Percentiles rank a stretch among this genome's conserved stretches.
These are phyloP conservation scores for Lasiosphaeria ovina DNA, from an alignment of 495 filamentous ascomycete genomes.

Conservation along the genomic window DNA sequence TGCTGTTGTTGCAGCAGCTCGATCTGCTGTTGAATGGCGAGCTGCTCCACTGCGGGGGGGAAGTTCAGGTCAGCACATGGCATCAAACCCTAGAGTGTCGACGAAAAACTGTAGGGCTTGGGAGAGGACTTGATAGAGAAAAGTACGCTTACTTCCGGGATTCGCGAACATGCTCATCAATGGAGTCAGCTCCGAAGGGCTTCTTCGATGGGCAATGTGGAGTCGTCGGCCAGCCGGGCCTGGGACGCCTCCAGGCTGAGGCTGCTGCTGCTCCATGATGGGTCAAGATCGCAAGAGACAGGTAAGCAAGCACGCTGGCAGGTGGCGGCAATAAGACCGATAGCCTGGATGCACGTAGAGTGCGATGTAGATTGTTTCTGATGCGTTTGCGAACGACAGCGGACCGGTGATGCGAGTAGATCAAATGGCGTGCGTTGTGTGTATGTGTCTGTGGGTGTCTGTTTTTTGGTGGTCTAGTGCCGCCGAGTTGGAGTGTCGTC, in stretches of 20 bases:
- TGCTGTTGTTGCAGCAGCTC: slow-evolving; percentile 97
- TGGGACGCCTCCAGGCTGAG: slow-evolving; percentile 61
- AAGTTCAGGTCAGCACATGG: slow-evolving; percentile 29
- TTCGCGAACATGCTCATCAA: slow-evolving; percentile 87
- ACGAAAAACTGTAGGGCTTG: background rate
- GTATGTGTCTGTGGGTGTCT: slow-evolving; percentile 9
- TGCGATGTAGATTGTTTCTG: slow-evolving; percentile 36
- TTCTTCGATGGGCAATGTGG: slow-evolving; percentile 96
- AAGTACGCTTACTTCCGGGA: slow-evolving; percentile 49
- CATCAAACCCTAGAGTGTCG: background rate
- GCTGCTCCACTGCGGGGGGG: slow-evolving; percentile 78
- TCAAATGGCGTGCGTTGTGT: slow-evolving; percentile 2
- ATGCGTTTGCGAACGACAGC: slow-evolving; percentile 15
- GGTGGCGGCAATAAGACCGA: slow-evolving; percentile 12
- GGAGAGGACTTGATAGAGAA: background rate
- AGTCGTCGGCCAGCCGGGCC: slow-evolving; percentile 86
- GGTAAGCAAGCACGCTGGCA: slow-evolving; percentile 10
- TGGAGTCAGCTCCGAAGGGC: slow-evolving; percentile 95
- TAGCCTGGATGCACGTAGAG: slow-evolving; percentile 46
- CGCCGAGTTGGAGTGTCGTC: slow-evolving; percentile 27
- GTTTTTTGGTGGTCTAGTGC: slow-evolving; percentile 23
- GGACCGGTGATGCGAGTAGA: slow-evolving; percentile 11
- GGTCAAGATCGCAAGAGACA: slow-evolving; percentile 26
- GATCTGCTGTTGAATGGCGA: slow-evolving; percentile 98
- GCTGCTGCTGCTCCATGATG: slow-evolving; percentile 65